Evolutionary conservation across 1,284 basidiomycete species (phyloP), one percentile per base, ranked within the genome.

Genomic region (Cutaneotrichosporon dermatis): DNA sequence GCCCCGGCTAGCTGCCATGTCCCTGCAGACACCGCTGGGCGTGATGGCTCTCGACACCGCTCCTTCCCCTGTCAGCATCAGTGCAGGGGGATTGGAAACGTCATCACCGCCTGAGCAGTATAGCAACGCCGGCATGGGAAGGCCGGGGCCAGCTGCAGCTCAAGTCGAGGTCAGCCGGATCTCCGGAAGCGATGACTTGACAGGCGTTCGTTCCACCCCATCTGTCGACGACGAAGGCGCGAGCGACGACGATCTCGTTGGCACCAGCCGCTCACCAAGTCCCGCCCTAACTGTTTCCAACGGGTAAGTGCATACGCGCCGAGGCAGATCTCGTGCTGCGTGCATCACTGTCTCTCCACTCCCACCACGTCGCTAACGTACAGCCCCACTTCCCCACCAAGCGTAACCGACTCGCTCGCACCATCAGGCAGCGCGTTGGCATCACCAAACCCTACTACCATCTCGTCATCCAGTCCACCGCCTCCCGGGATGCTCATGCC

Each of bases 221-320:
- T 25, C 25, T 25, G 25, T 44, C 43, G 50, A n/a, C 36, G 35
- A 9, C 4, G 10, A 10, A 37, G 50, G n/a, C 13, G n/a, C 4
- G 12, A 34, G 5, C 16, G 44, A 40, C 36, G 42, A 25, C 15
- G 51, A 39, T 13, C 25, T 35, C n/a, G 43, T 39, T 2, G 41
- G 40, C 51, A 41, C 51, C 41, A 53, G 57, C 36, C 57, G 64
- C 13, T 60, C 59, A 4, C 64, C 64, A 10, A 60, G 58, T 40
- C 64, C 64, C 1, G 64, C 64, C 6, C 54, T 65, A 34, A 65
- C 64, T 2, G 64, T 65, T 10, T 65, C 64, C 1, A 65, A 65
- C 16, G 64, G 64, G 64, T 65, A 35, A 25, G 64, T 65, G 10
- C 9, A 40, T 40, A 8, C 4, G 12, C 25, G 25, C n/a, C 13